Evolutionary conservation across 2,329 filamentous ascomycete genomes (phyloP).

Genomic region (Tolypocladium ophioglossoides): DNA sequence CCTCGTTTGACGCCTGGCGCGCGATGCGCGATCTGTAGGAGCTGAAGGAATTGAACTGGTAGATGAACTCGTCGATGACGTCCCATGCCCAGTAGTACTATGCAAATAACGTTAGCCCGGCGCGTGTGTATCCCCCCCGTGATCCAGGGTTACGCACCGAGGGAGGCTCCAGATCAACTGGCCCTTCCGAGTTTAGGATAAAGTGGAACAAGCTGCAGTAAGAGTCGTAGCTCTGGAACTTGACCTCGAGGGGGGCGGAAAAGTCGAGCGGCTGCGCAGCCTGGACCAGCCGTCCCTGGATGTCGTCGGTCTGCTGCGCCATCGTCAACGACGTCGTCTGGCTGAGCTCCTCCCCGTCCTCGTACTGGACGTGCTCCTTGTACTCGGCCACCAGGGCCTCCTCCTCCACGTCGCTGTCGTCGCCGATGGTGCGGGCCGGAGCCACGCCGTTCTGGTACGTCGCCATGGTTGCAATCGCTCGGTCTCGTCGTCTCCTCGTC

Average conservation of each 20-base stretch:
- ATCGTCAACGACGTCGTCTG: conserved; percentile 58
- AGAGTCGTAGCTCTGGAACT: conserved; percentile 97
- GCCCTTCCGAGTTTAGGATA: conserved; percentile 98
- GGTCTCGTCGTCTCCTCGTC: conserved; percentile 13
- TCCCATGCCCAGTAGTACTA: conserved; percentile 99
- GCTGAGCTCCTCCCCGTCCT: conserved; percentile 74
- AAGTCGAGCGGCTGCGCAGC: conserved; percentile 94
- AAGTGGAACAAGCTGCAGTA: conserved; percentile 99
- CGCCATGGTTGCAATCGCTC: conserved; percentile 38
- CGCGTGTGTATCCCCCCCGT: neutral
- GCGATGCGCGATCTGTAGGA: conserved; percentile 91
- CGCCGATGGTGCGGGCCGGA: conserved; percentile 51
- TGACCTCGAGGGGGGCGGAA: conserved; percentile 88
- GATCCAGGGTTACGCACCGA: conserved; percentile 54
- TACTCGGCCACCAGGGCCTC: conserved; percentile 94
- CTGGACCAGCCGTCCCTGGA: conserved; percentile 82
- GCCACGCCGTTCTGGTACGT: conserved; percentile 50
- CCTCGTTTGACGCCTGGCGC: conserved; percentile 71
- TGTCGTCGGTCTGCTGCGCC: conserved; percentile 73
- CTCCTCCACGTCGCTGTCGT: conserved; percentile 92
- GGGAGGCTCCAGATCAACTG: conserved; percentile 91
- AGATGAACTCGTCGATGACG: conserved; percentile 99
- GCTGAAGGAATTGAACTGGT: conserved; percentile 99
- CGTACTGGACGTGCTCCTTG: conserved; percentile 90
- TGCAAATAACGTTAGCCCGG: conserved; percentile 7